phyloP scores from a whole-genome alignment of 345 rosid genomes.

The Acer yangbiense region DNA sequence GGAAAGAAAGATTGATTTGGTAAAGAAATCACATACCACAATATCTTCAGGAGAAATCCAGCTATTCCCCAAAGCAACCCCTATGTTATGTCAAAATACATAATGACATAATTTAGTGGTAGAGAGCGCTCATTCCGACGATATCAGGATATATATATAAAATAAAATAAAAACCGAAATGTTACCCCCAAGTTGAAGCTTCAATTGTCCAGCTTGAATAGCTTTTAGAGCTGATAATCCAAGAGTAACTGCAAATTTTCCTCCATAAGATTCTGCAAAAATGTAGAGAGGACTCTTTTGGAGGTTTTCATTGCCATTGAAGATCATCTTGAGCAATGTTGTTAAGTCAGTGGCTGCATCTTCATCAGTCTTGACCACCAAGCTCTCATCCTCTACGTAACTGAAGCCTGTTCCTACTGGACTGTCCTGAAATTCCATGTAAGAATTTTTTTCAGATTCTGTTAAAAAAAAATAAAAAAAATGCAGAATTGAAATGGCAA shows the following conservation, averaged over 20 bases:
- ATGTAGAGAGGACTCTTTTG: slow-evolving; percentile 43
- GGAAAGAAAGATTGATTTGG: not conserved
- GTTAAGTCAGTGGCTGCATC: slow-evolving; percentile 54
- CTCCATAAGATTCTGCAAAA: slow-evolving; percentile 56
- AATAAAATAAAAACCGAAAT: too few relatives aligned
- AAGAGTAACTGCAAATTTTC: slow-evolving; percentile 50
- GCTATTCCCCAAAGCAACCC: slow-evolving; percentile 51
- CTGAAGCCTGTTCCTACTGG: slow-evolving; percentile 54
- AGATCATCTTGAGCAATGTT: slow-evolving; percentile 37
- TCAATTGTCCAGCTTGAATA: slow-evolving; percentile 41
- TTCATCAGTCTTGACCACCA: slow-evolving; percentile 40
- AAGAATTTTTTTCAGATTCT: not conserved
- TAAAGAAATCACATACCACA: slow-evolving; percentile 28
- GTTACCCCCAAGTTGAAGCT: slow-evolving; percentile 49
- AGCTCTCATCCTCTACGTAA: slow-evolving; percentile 35
- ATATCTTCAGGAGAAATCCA: slow-evolving; percentile 56
- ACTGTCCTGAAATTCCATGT: slow-evolving; percentile 32
- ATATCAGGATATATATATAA: too few relatives aligned
- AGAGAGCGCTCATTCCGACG: too few relatives aligned
- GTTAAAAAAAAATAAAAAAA: not conserved
- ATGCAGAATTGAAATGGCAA: not conserved
- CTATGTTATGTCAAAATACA: slow-evolving; percentile 20
- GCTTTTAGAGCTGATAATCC: slow-evolving; percentile 36
- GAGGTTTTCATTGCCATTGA: slow-evolving; percentile 30
- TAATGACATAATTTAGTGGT: not conserved